Percentiles rank a stretch among this genome's conserved stretches.
phyloP scores from a whole-genome alignment of 169 alveolate species.

The Plasmodium billcollinsi region DNA sequence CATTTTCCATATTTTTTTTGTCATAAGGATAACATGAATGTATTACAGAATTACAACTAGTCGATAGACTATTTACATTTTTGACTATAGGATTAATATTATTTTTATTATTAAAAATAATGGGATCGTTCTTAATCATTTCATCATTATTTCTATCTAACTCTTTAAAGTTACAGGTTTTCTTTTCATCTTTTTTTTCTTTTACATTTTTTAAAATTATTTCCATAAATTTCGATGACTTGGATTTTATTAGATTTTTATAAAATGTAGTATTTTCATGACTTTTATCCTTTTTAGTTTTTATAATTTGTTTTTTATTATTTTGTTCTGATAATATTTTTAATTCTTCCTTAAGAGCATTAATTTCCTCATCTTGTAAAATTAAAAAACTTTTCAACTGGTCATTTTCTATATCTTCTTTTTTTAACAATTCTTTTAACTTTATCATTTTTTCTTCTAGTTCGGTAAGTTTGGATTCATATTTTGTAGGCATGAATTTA shows the following conservation, averaged over 20 bases:
- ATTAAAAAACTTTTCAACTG: constrained; percentile 12
- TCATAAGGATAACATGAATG: no score
- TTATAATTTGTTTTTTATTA: not conserved
- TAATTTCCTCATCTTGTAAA: constrained; percentile 19
- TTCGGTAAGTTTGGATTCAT: not conserved
- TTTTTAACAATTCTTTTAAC: constrained; percentile 20
- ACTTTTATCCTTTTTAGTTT: constrained; percentile 5
- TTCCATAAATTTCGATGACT: constrained; percentile 31
- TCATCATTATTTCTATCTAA: no score
- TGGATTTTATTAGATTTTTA: constrained; percentile 39
- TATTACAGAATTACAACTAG: no score
- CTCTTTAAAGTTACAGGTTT: not conserved
- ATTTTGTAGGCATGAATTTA: not conserved
- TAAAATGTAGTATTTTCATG: constrained; percentile 23
- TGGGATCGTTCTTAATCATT: no score
- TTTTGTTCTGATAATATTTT: not conserved
- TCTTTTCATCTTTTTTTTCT: not conserved
- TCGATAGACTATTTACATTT: no score
- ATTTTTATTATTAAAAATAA: no score
- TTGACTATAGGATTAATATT: no score
- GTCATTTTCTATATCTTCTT: constrained; percentile 32
- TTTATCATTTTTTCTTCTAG: constrained; percentile 11
- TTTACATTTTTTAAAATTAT: constrained; percentile 38
- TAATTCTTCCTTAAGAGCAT: constrained; percentile 27
- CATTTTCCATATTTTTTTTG: no score